These are phyloP conservation scores for Aspergillus panamensis DNA, from an alignment of 495 filamentous ascomycete genomes.

Conservation along the genomic window DNA sequence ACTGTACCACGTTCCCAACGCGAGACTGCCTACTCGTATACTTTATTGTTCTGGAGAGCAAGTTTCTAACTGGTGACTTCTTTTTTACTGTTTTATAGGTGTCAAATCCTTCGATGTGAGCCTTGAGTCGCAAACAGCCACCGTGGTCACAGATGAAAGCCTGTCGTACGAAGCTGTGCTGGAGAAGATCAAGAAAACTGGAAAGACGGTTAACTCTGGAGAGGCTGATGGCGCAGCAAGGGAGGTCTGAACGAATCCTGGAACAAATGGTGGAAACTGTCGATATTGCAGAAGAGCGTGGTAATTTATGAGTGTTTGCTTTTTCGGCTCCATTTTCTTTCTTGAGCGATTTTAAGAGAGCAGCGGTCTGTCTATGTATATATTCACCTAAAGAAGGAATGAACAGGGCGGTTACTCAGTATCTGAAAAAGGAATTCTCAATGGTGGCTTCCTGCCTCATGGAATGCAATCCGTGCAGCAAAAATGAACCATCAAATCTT, in stretches of 20 bases:
- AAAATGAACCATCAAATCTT: too few species aligned
- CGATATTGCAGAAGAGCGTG: not conserved
- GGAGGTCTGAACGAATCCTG: conserved; percentile 30
- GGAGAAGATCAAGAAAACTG: conserved; percentile 89
- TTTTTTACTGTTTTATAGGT: conserved; percentile 55
- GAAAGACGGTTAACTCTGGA: conserved; percentile 78
- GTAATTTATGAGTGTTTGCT: not conserved
- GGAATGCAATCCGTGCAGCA: too few species aligned
- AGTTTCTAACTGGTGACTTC: not conserved
- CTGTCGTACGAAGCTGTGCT: conserved; percentile 78
- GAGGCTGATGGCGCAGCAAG: conserved; percentile 53
- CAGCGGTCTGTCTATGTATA: not conserved
- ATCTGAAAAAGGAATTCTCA: not conserved
- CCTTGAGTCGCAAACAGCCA: conserved; percentile 76
- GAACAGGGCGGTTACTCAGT: not conserved
- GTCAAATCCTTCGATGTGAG: conserved; percentile 83
- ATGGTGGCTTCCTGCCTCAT: too few species aligned
- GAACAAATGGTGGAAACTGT: not conserved
- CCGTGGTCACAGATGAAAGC: conserved; percentile 59
- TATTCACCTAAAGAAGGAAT: not conserved
- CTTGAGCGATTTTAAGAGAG: not conserved
- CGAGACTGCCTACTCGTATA: not conserved
- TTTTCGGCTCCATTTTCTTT: not conserved
- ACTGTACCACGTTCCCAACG: not conserved
- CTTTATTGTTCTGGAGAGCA: too few species aligned